Percentiles rank a stretch among this genome's conserved stretches.
Evolutionary conservation across 768 basidiomycete genomes (phyloP).

Genomic region (Tricholoma flavovirens): DNA sequence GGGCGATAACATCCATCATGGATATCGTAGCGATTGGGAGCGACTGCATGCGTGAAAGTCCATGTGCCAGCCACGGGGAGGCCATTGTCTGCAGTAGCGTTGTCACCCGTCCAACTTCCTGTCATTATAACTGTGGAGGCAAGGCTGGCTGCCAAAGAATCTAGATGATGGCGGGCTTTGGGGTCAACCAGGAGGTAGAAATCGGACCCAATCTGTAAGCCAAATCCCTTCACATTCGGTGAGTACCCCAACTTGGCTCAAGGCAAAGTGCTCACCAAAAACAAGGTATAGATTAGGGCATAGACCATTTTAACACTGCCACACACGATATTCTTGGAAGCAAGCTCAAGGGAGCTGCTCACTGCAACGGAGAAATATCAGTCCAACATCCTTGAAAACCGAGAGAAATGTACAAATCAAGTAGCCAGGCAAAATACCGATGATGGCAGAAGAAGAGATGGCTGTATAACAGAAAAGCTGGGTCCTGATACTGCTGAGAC

Average conservation of each 20-base stretch:
- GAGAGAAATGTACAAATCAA: conserved; percentile 53
- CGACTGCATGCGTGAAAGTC: conserved; percentile 54
- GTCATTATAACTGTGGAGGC: conserved; percentile 46
- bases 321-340: conserved; percentile 80
- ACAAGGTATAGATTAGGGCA: conserved; percentile 81
- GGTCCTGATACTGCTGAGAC: conserved; percentile 69
- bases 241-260: not conserved
- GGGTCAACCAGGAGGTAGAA: conserved; percentile 70
- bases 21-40: conserved; percentile 42
- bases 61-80: conserved; percentile 55
- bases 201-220: conserved; percentile 79
- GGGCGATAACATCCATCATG: conserved; percentile 69
- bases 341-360: conserved; percentile 77
- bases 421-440: conserved; percentile 88
- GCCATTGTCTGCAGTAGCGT: conserved; percentile 33
- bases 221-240: conserved; percentile 51
- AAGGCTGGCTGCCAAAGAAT: conserved; percentile 46
- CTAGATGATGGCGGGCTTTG: conserved; percentile 44
- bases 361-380: conserved; percentile 31
- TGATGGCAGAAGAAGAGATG: conserved; percentile 82
- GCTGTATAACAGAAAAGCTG: conserved; percentile 89
- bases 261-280: conserved; percentile 39
- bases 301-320: conserved; percentile 87
- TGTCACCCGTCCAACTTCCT: conserved; percentile 66
- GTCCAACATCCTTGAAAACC: conserved; percentile 4